These are phyloP conservation scores for Licmophora abbreviata DNA, from an alignment of 108 stramenopile genomes.

Conservation along the genomic window DNA sequence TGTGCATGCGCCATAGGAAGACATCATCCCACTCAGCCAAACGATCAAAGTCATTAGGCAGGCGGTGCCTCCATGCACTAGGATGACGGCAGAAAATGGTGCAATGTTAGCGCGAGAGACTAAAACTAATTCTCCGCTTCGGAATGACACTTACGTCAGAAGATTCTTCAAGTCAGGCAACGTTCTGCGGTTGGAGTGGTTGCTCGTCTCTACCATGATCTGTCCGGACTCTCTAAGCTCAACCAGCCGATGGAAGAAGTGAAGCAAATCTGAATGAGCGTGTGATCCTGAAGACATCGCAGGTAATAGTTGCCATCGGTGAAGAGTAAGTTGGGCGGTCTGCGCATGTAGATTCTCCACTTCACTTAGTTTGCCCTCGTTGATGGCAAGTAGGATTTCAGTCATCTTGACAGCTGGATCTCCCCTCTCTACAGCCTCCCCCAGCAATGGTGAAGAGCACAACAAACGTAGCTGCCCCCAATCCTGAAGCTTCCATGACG, in stretches of 20 bases:
- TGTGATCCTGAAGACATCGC: conserved; percentile 49
- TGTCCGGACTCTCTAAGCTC: conserved; percentile 93
- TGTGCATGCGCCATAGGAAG: conserved; percentile 79
- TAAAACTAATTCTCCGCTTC: neutral
- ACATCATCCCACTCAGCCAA: conserved; percentile 88
- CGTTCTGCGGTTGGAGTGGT: conserved; percentile 60
- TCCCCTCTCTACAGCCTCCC: conserved; percentile 54
- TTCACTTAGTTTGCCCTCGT: conserved; percentile 76
- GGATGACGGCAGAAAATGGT: neutral
- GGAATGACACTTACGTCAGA: conserved; percentile 46
- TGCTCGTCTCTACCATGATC: conserved; percentile 84
- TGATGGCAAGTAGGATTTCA: conserved; percentile 71
- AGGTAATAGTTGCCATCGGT: conserved; percentile 70
- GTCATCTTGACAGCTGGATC: conserved; percentile 62
- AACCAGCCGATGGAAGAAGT: conserved; percentile 85
- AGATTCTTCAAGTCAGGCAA: conserved; percentile 86
- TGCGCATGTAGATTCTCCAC: conserved; percentile 87
- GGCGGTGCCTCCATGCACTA: conserved; percentile 86
- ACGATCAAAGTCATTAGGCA: conserved; percentile 84
- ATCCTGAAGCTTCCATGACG: conserved; percentile 81
- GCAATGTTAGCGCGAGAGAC: neutral
- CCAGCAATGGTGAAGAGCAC: conserved; percentile 35
- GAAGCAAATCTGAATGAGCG: conserved; percentile 68
- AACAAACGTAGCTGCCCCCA: conserved; percentile 73
- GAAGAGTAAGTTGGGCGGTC: conserved; percentile 67